Base-by-base conservation (phyloP, 257 asterid species). In the Solanum pimpinellifolium region DNA sequence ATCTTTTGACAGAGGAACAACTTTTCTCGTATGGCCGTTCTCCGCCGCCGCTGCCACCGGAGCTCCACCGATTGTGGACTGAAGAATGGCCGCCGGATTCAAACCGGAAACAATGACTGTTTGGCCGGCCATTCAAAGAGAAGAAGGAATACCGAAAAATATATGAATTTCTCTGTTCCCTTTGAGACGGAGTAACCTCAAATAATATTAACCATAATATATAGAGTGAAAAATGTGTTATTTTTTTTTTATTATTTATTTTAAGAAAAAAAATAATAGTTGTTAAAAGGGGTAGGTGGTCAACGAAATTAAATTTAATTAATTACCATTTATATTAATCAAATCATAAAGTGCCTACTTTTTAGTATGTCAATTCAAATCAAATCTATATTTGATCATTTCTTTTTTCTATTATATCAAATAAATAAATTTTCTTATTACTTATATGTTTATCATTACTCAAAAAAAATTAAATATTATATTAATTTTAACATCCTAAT, bases 81-180 rank as follows among this genome's bases (percentile, higher is more conserved):
- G 87, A 52, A 86, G 88, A 56, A 86, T 76, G 85, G 85, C 76
- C 33, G 74, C 75, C n/a, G 84, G 74, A 44, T 86, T 86, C 65
- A 85, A 46, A 44, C 87, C 87, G 69, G 87, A 85, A 75, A 46
- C 83, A 11, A 85, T 44, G 69, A 85, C 59, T n/a, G 87, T 73
- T 52, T 69, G 69, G 83, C 87, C 82, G 69, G 77, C 83, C 87
- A 85, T 85, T 52, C 76, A 33, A 42, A 85, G 39, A 33, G 59
- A 23, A 0, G 37, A 25, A 73, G 69, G 83, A 59, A 75, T 29
- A 46, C 31, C 31, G 29, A 80, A 46, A 46, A 2, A 47, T 47
- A 76, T 41, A 41, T 8, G 44, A 41, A 41, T 80, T 49, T 80
- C 42, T 47, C 10, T 80, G 68, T 47, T 80, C 68, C 84, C 68